Evolutionary conservation across 768 basidiomycete genomes (phyloP).

Genomic region (Leccinum aurantiacum): DNA sequence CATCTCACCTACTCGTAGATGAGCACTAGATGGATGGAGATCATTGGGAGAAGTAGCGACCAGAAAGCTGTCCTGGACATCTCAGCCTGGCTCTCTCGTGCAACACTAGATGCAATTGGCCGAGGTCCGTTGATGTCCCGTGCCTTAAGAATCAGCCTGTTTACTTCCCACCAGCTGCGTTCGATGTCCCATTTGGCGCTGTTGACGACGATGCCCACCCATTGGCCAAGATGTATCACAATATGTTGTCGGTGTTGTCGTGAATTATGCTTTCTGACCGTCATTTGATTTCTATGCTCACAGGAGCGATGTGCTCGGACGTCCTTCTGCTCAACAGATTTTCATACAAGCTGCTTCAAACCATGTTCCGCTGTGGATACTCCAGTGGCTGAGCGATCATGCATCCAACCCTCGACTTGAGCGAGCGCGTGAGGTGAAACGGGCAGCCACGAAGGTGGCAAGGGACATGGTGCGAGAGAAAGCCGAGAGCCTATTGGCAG

Average conservation of each 20-base stretch:
- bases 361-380: slow-evolving; percentile 17
- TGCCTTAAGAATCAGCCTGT: not conserved
- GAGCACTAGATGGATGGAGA: not conserved
- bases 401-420: slow-evolving; percentile 20
- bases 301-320: slow-evolving; percentile 16
- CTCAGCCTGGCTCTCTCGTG: not conserved
- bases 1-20: not conserved
- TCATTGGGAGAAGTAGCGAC: too few species aligned
- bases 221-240: slow-evolving; percentile 9
- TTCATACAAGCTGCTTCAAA: slow-evolving; percentile 14
- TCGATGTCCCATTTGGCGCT: slow-evolving; percentile 46
- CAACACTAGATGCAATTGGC: slow-evolving; percentile 38
- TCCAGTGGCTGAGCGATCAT: slow-evolving; percentile 36
- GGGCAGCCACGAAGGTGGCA: slow-evolving; percentile 6
- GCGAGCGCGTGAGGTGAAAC: slow-evolving; percentile 15
- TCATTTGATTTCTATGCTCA: slow-evolving; percentile 5
- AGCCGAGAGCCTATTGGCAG: slow-evolving; percentile 8
- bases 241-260: slow-evolving; percentile 12
- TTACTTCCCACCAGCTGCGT: slow-evolving; percentile 35
- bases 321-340: slow-evolving; percentile 16
- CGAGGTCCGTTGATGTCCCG: slow-evolving; percentile 33
- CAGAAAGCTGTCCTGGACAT: not conserved
- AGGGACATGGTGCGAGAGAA: slow-evolving; percentile 21
- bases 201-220: slow-evolving; percentile 12
- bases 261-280: slow-evolving; percentile 2